Conservation (phyloP, 257 asterid genomes). For the Nicotiana sylvestris region DNA sequence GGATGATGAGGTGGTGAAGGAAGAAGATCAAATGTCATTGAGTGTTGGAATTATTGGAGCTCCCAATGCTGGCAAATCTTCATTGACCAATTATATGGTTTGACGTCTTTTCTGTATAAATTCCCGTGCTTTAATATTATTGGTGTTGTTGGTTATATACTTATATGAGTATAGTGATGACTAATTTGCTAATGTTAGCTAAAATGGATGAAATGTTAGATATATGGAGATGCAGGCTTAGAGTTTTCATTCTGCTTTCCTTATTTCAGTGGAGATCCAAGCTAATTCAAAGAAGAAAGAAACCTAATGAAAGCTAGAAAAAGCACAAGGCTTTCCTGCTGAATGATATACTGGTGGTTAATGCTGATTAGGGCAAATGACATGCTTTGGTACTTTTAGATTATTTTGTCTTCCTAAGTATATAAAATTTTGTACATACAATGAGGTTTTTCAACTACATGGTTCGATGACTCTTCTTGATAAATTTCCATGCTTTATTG, state of each 20-base stretch:
- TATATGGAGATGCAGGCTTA: not conserved
- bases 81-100: slow-evolving; percentile 82
- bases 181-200: not conserved
- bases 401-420: not conserved
- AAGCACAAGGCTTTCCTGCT: not conserved
- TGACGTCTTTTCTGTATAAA: not conserved
- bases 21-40: slow-evolving; percentile 84
- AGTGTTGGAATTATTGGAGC: slow-evolving; percentile 91
- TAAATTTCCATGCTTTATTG: not conserved
- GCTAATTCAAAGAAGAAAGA: not conserved
- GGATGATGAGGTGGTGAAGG: slow-evolving; percentile 52
- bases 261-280: not conserved
- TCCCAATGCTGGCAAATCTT: slow-evolving; percentile 96
- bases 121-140: not conserved
- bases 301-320: not conserved
- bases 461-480: not conserved
- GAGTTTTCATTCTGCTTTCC: not conserved
- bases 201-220: no score
- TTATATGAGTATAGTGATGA: not conserved
- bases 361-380: not conserved
- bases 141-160: not conserved
- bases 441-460: not conserved
- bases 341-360: not conserved
- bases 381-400: not conserved
- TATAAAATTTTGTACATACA: not conserved